Conservation (phyloP, 768 basidiomycete species). For the Hygrocybe punicea region DNA sequence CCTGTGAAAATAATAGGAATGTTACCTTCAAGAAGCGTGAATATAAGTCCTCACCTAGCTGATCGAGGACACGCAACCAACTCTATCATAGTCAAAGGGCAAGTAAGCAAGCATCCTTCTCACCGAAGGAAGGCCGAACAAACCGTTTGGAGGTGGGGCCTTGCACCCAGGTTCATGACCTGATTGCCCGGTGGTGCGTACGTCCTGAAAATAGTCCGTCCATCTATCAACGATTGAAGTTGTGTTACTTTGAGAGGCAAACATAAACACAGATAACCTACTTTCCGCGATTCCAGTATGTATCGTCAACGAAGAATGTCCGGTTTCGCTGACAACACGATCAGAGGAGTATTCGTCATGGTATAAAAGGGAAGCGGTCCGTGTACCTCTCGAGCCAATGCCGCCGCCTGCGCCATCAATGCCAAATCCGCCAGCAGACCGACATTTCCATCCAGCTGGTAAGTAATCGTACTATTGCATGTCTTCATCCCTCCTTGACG, state of each 20-base stretch:
- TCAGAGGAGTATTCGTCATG: not conserved
- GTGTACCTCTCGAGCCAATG: constrained; percentile 58
- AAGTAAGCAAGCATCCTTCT: not conserved
- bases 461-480: constrained; percentile 66
- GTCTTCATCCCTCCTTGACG: constrained; percentile 25
- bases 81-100: constrained; percentile 38
- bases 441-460: constrained; percentile 64
- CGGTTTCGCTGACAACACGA: constrained; percentile 46
- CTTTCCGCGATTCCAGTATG: constrained; percentile 73
- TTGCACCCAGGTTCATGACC: constrained; percentile 64
- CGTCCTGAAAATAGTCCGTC: constrained; percentile 61
- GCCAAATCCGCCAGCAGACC: constrained; percentile 66
- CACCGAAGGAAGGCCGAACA: constrained; percentile 6
- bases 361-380: constrained; percentile 12
- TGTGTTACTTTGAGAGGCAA: not conserved
- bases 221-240: constrained; percentile 45
- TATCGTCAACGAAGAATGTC: constrained; percentile 68
- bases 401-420: constrained; percentile 63
- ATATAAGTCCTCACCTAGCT: constrained; percentile 47
- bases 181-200: constrained; percentile 48
- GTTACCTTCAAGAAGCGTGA: not conserved
- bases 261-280: constrained; percentile 31
- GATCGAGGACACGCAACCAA: constrained; percentile 69
- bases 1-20: constrained; percentile 32
- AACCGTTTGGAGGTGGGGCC: constrained; percentile 63